Evolutionary conservation across 129 eudicot genomes (phyloP), one percentile per base, ranked within the genome.

Genomic region (Logfia minima): DNA sequence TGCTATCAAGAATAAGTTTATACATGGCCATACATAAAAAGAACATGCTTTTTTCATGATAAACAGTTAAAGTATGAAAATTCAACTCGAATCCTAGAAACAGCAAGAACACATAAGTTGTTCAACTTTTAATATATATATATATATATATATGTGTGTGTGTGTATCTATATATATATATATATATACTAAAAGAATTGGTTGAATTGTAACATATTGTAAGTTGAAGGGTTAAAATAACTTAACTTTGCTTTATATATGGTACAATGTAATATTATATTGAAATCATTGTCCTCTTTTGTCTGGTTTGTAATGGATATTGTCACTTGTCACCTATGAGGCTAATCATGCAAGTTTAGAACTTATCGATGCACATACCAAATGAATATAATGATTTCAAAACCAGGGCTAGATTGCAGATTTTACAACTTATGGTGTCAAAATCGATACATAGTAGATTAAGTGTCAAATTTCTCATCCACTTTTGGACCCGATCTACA

Each of bases 271-370:
- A 21, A 37, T 39, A 35, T 35, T 18, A 43, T 43, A 43, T 18
- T 63, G 17, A 66, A 66, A 66, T 66, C 28, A 34, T 66, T 66
- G 71, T 66, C 71, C 71, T 66, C 24, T 58, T 51, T 9, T 39
- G 32, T 68, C 72, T 19, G 26, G 26, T 66, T 34, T 7, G 73
- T 13, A 37, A 41, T 41, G 73, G 73, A 68, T 68, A 39, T 41
- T 11, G 19, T 22, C 35, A 69, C 53, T 45, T 45, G 4, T 31
- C 45, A 48, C 24, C 23, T 18, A 6, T 21, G 43, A 18, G 45
- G 61, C 62, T 48, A 48, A 48, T 24, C 62, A 45, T 48, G 62
- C 24, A 34, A 22, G 62, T 14, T 51, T 71, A 43, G 26, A 71
- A 51, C 63, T 52, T 71, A 39, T 51, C 11, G 26, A 26, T 51